These are phyloP conservation scores for Eucalyptus polybractea DNA, from an alignment of 345 rosid species.

Conservation along the genomic window DNA sequence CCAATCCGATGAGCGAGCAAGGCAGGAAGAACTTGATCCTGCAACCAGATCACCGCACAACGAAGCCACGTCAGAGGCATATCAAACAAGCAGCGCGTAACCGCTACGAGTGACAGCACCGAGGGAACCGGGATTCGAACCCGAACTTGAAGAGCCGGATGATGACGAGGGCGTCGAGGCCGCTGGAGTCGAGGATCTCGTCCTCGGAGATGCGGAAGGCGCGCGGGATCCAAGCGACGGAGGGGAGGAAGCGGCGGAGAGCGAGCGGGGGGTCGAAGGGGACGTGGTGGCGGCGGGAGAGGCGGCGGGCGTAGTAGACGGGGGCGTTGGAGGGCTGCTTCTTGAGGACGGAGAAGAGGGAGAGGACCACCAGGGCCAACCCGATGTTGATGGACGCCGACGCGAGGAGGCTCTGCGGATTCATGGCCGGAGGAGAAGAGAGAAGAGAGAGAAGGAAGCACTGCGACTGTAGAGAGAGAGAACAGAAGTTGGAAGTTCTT, in stretches of 20 bases:
- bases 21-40: slow-evolving; percentile 67
- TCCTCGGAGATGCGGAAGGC: slow-evolving; percentile 67
- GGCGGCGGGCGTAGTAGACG: slow-evolving; percentile 73
- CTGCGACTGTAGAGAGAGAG: not conserved
- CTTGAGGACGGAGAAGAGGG: slow-evolving; percentile 73
- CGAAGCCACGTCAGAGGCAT: not conserved
- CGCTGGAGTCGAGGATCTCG: slow-evolving; percentile 42
- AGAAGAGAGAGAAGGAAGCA: not conserved
- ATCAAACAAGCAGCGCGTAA: not conserved
- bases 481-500: not conserved
- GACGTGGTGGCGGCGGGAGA: slow-evolving; percentile 20
- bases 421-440: slow-evolving; percentile 14
- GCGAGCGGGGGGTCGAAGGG: slow-evolving; percentile 16
- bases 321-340: slow-evolving; percentile 70
- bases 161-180: slow-evolving; percentile 73
- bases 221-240: slow-evolving; percentile 73
- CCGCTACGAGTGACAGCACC: not conserved
- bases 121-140: slow-evolving; percentile 1
- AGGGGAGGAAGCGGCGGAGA: slow-evolving; percentile 58
- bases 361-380: slow-evolving; percentile 42
- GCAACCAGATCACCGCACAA: not conserved
- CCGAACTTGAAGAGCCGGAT: slow-evolving; percentile 89
- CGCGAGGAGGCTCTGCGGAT: slow-evolving; percentile 55
- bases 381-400: slow-evolving; percentile 79
- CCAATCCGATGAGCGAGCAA: slow-evolving; percentile 52